A percentile compares a stretch with the other conserved stretches of the same genome.
Conservation (phyloP, 805 yeast genomes). For the Zygotorulaspora danielsina region DNA sequence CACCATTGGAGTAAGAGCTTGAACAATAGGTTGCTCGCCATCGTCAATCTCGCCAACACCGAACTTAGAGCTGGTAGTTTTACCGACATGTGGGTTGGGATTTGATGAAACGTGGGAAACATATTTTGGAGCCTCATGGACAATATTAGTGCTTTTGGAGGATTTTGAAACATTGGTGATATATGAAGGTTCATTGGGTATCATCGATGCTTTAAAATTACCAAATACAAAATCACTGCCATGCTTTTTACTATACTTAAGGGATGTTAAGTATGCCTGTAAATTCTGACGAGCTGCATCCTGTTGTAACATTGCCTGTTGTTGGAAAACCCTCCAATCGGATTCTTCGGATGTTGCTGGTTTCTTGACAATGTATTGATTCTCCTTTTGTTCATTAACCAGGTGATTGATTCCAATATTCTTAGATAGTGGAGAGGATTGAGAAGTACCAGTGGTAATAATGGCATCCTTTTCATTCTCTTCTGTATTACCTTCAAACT, state of each 20-base stretch:
- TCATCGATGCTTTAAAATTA: neutral
- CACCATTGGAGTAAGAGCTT: constrained; percentile 2
- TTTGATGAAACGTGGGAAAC: constrained; percentile 2
- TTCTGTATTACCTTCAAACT: constrained; percentile 28
- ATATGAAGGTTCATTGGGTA: neutral
- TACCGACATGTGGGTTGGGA: constrained; percentile 1
- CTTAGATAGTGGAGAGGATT: neutral
- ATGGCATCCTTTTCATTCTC: neutral
- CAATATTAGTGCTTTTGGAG: neutral
- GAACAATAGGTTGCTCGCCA: neutral
- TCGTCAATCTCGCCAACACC: no score
- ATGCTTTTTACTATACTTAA: constrained; percentile 12
- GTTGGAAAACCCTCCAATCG: constrained; percentile 34
- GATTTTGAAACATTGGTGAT: neutral
- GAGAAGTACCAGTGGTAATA: neutral
- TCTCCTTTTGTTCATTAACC: constrained; percentile 3
- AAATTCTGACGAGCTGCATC: constrained; percentile 35
- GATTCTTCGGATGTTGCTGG: constrained; percentile 29
- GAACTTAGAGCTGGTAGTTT: neutral
- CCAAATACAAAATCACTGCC: neutral
- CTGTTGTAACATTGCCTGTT: constrained; percentile 34
- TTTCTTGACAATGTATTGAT: constrained; percentile 32
- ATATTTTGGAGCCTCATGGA: neutral
- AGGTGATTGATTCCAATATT: neutral
- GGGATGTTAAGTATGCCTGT: constrained; percentile 31